Percentiles rank a stretch among this genome's conserved stretches.
Conservation (phyloP, 768 basidiomycete genomes). For the Fomitopsis pulvina region DNA sequence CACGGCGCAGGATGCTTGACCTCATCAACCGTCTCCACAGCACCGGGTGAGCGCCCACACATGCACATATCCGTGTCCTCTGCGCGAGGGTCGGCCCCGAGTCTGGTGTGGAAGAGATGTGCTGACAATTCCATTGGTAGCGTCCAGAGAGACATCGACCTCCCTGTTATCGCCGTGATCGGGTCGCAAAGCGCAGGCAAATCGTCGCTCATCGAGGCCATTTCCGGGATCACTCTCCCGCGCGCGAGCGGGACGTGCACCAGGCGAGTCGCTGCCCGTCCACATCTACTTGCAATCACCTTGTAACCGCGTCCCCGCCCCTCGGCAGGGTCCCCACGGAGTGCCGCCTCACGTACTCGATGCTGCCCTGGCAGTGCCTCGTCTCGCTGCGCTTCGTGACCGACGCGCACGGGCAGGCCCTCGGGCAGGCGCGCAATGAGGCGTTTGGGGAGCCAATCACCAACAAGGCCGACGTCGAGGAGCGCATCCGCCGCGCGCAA, state of each 20-base stretch:
- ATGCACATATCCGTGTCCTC: too few relatives aligned
- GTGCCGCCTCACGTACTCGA: constrained; percentile 24
- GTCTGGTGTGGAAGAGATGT: background rate
- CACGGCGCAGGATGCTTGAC: constrained; percentile 48
- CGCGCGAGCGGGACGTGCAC: constrained; percentile 74
- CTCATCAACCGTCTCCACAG: constrained; percentile 52
- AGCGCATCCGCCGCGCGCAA: constrained; percentile 60
- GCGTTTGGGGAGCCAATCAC: constrained; percentile 34
- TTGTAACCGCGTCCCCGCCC: background rate
- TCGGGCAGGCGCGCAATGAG: constrained; percentile 28
- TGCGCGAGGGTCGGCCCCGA: background rate
- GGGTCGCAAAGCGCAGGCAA: constrained; percentile 73
- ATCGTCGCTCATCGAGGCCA: constrained; percentile 71
- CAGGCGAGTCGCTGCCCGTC: constrained; percentile 35
- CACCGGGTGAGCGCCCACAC: constrained; percentile 45
- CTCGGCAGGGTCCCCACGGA: constrained; percentile 30
- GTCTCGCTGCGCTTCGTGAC: constrained; percentile 27
- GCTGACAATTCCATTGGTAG: constrained; percentile 27
- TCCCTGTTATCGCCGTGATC: constrained; percentile 69
- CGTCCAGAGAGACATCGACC: constrained; percentile 61
- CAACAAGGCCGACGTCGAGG: constrained; percentile 50
- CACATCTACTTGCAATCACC: background rate
- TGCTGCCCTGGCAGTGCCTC: constrained; percentile 26
- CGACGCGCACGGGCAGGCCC: constrained; percentile 18
- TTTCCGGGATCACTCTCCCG: constrained; percentile 66